Base-by-base conservation (phyloP, 208 protist genomes). In the Trypanosoma cruzi region DNA sequence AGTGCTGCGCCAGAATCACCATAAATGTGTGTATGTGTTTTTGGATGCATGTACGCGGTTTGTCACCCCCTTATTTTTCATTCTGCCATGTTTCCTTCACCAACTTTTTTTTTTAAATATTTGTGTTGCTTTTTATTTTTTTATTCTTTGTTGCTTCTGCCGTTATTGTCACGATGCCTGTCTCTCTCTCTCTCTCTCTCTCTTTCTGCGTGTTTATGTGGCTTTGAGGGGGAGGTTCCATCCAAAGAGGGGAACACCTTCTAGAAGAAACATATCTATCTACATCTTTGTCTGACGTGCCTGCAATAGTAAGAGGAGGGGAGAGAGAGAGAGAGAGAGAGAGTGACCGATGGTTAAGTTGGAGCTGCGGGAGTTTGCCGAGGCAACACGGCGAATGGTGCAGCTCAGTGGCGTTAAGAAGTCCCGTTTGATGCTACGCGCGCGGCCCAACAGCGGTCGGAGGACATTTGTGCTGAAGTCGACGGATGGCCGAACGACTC, bases 281-380 rank as follows among this genome's bases (percentile, higher is more conserved):
- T 53, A 28, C 44, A 3, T 53, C 0, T 22, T 37, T 11, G 29
- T 28, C 10, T 13, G 40, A 44, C 10, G 7, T 44, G 40, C 40
- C 40, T 13, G 40, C 40, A 14, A n/a, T n/a, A n/a, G n/a, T n/a
- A n/a, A n/a, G n/a, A n/a, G n/a, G n/a, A n/a, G n/a, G n/a, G n/a
- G n/a, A n/a, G n/a, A n/a, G n/a, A n/a, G n/a, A n/a, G n/a, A n/a
- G n/a, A n/a, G n/a, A n/a, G n/a, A n/a, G n/a, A n/a, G n/a, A n/a
- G n/a, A n/a, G n/a, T n/a, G n/a, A n/a, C n/a, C n/a, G 6, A 74
- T 74, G 69, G 69, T 92, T 73, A 90, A 89, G 18, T 62, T 93
- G 6, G 79, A 80, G 6, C 62, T 90, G 1, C 66, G 77, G 16
- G 83, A 92, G 40, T 94, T 94, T 32, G 75, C 76, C 13, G 64